A percentile compares a stretch with the other conserved stretches of the same genome.
Conservation (phyloP, 495 filamentous ascomycete genomes). For the Lasiosphaeriaceae sp. region DNA sequence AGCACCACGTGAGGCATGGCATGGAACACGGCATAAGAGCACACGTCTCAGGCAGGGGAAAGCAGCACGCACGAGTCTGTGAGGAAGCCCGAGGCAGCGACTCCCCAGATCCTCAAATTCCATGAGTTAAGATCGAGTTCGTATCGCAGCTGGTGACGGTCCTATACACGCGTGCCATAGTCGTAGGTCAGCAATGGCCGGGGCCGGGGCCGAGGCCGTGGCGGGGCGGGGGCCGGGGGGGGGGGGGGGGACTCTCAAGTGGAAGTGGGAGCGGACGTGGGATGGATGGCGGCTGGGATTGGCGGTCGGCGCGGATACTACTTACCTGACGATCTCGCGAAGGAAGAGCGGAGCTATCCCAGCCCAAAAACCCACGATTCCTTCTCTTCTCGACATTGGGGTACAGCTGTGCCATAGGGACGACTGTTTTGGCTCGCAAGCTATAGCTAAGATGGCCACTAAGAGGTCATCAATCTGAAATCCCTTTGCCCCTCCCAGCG, state of each 20-base stretch:
- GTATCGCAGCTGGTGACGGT: slow-evolving; percentile 33
- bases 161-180: no score
- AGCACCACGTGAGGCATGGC: not conserved
- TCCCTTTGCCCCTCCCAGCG: no score
- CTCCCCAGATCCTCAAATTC: slow-evolving; percentile 44
- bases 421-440: no score
- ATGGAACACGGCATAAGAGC: not conserved
- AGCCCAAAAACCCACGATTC: slow-evolving; percentile 30
- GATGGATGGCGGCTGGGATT: not conserved
- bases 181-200: not conserved
- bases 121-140: slow-evolving; percentile 36
- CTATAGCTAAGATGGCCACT: no score
- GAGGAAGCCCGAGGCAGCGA: slow-evolving; percentile 65
- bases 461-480: no score
- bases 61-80: slow-evolving; percentile 55
- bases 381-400: slow-evolving; percentile 21
- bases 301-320: not conserved
- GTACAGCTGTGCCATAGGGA: slow-evolving; percentile 13
- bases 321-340: slow-evolving; percentile 25
- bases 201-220: not conserved
- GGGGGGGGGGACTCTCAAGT: no score
- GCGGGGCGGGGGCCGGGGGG: no score
- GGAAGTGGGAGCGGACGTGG: no score
- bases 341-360: slow-evolving; percentile 25
- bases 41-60: slow-evolving; percentile 5